phyloP scores from a whole-genome alignment of 192 early-diverging fungal genomes.

The Gamsiella multidivaricata region DNA sequence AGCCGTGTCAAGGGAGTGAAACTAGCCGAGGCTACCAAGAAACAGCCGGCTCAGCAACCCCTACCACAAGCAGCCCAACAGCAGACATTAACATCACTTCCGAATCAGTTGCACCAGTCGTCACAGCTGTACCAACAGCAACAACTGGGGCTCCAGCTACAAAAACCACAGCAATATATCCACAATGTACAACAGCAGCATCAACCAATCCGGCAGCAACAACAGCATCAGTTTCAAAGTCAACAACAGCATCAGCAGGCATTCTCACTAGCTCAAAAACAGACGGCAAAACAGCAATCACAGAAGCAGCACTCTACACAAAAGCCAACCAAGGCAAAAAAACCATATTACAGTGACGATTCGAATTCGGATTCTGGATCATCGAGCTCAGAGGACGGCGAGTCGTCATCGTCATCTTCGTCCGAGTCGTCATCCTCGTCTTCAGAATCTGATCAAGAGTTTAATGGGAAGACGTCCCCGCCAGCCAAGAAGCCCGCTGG shows the following conservation, averaged over 20 bases:
- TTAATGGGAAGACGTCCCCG: constrained; percentile 40
- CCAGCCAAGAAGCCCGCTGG: constrained; percentile 39
- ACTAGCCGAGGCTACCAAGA: not conserved
- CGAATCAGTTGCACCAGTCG: too few species aligned
- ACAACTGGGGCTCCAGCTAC: not conserved
- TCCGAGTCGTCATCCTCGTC: constrained; percentile 13
- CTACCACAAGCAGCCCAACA: not conserved
- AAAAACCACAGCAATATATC: constrained; percentile 1
- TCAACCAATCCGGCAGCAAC: constrained; percentile 21
- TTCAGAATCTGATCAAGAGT: constrained; percentile 44
- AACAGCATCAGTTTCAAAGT: not conserved
- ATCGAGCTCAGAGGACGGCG: constrained; percentile 33
- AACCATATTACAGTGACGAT: constrained; percentile 13
- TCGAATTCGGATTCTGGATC: constrained; percentile 37
- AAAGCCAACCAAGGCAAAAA: constrained; percentile 19
- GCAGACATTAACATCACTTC: not conserved
- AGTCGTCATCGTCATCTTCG: constrained; percentile 25
- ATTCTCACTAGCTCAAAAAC: not conserved
- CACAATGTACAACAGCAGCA: constrained; percentile 25
- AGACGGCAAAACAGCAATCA: constrained; percentile 24
- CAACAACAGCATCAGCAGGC: not conserved
- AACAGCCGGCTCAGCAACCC: constrained; percentile 7
- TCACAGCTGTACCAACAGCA: not conserved
- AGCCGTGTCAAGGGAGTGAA: constrained; percentile 12
- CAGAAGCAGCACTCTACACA: constrained; percentile 23